Evolutionary conservation across 2,329 filamentous ascomycete species (phyloP), one percentile per base, ranked within the genome.

Genomic region (Beauveria sp.): DNA sequence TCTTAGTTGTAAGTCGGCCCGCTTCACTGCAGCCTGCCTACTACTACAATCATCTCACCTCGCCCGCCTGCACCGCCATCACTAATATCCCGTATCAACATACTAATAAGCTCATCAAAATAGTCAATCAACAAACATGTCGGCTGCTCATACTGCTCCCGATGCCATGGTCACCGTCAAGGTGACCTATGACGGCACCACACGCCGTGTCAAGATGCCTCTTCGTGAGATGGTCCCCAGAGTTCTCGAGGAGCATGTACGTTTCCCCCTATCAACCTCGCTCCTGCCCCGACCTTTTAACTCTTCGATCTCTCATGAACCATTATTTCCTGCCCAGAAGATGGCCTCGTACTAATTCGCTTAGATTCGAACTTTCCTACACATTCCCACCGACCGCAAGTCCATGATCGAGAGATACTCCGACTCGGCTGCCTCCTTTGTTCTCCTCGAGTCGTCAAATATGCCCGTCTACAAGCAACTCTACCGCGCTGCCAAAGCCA

Each of bases 401-500:
- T 85, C 70, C 72, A 76, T 87, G 69, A 88, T 98, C 70, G 93
- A 98, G 79, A 91, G 95, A 68, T 99, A 92, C 78, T 98, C 95
- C 66, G 95, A 99, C 76, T 97, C 92, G 66, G 90, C 91, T 66
- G 88, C 83, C 51, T 80, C 86, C 66, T 98, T 89, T 75, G 84
- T 98, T 66, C 81, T 84, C 50, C 87, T 99, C 64, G 89, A 96
- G 73, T 80, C 86, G 65, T 80, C 81, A 72, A 96, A 96, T 71
- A 77, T 84, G 9, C 82, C 90, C 51, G 90, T 96, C 70, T 99
- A 96, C 82, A 98, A 97, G 81, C 95, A 97, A 73, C 88, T 99
- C 48, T 93, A 95, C 74, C 89, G 95, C 70, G 95, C 95, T 67
- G 95, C 95, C 66, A 99, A 97, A 80, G 95, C 95, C 43, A 99